Evolutionary conservation across 2,329 filamentous ascomycete species (phyloP).

Genomic region (Macrophomina phaseolina): DNA sequence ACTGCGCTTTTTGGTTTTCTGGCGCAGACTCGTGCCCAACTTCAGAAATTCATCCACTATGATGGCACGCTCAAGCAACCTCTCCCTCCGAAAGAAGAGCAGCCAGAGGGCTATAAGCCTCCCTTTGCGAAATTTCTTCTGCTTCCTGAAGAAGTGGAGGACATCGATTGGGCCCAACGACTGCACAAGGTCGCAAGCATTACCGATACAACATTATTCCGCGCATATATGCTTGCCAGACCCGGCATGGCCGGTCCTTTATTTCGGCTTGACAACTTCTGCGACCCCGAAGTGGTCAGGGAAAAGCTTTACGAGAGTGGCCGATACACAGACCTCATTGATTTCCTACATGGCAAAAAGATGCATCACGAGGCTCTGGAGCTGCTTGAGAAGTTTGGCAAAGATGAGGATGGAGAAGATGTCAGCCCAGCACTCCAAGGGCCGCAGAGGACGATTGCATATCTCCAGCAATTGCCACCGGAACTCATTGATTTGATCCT

Average conservation of each 20-base stretch:
- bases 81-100: constrained; percentile 52
- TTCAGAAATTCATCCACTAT: constrained; percentile 65
- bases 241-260: constrained; percentile 85
- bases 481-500: constrained; percentile 90
- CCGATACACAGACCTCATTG: constrained; percentile 92
- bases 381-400: constrained; percentile 80
- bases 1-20: constrained; percentile 86
- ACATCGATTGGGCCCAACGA: constrained; percentile 69
- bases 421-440: constrained; percentile 69
- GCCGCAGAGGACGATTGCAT: constrained; percentile 81
- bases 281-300: constrained; percentile 93
- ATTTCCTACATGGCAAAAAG: constrained; percentile 95
- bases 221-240: constrained; percentile 90
- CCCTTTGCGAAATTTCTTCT: constrained; percentile 52
- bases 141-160: constrained; percentile 38
- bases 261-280: constrained; percentile 96
- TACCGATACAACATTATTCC: constrained; percentile 93
- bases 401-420: constrained; percentile 53
- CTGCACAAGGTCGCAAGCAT: constrained; percentile 78
- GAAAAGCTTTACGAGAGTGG: constrained; percentile 87
- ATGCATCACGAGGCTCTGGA: constrained; percentile 87
- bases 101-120: constrained; percentile 45
- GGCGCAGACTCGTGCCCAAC: constrained; percentile 75
- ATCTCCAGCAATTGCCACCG: constrained; percentile 86
- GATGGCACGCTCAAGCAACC: constrained; percentile 65